Evolutionary conservation across 495 filamentous ascomycete species (phyloP).

Genomic region (Daldinia concentrica): DNA sequence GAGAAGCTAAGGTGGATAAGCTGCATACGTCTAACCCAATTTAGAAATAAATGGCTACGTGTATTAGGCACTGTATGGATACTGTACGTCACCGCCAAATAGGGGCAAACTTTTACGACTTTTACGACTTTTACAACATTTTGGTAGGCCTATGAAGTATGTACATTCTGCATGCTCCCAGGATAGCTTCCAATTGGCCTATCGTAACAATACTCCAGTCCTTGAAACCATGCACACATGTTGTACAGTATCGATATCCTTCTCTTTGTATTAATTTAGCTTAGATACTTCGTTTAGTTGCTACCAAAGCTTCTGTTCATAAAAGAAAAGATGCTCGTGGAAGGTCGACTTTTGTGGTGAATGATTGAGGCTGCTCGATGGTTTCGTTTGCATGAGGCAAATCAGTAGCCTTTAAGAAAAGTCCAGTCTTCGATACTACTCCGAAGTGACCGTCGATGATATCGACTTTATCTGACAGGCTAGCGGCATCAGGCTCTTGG

Average conservation of each 20-base stretch:
- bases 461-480: slow-evolving; percentile 13
- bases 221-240: no score
- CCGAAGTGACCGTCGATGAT: slow-evolving; percentile 52
- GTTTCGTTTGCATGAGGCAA: slow-evolving; percentile 12
- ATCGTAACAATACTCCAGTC: no score
- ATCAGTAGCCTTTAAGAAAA: slow-evolving; percentile 47
- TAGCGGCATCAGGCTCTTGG: slow-evolving; percentile 2
- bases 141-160: not conserved
- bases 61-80: not conserved
- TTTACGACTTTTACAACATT: not conserved
- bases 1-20: slow-evolving; percentile 14
- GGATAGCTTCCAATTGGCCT: no score
- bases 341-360: slow-evolving; percentile 31
- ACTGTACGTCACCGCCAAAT: slow-evolving; percentile 11
- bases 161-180: not conserved
- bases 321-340: slow-evolving; percentile 26
- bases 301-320: not conserved
- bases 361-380: slow-evolving; percentile 10
- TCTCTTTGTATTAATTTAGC: not conserved
- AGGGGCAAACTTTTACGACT: slow-evolving; percentile 1
- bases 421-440: slow-evolving; percentile 50
- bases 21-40: not conserved
- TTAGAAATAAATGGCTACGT: not conserved
- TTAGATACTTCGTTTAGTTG: not conserved
- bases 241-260: not conserved